Evolutionary conservation across 352 stramenopile genomes (phyloP).

Genomic region (Blastocystis sp.): DNA sequence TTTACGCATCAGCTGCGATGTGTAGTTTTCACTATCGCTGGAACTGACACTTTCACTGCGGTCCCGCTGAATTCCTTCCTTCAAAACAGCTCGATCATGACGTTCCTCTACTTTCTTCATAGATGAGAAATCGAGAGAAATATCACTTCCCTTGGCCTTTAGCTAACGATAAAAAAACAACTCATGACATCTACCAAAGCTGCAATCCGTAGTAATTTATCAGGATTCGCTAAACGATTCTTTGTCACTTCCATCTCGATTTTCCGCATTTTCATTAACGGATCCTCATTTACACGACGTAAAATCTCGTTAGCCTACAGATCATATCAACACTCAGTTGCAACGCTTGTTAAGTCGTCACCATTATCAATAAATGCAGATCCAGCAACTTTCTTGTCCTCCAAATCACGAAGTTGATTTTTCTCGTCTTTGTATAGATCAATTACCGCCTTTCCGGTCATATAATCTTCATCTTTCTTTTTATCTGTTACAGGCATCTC

Average conservation of each 20-base stretch:
- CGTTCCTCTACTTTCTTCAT: neutral
- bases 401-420: slow-evolving; percentile 47
- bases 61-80: neutral
- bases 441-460: slow-evolving; percentile 33
- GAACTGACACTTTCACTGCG: neutral
- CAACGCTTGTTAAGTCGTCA: slow-evolving; percentile 23
- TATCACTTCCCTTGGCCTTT: slow-evolving; percentile 20
- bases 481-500: slow-evolving; percentile 15
- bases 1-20: neutral
- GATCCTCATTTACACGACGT: slow-evolving; percentile 57
- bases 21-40: slow-evolving; percentile 52
- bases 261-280: slow-evolving; percentile 57
- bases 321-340: neutral
- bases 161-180: slow-evolving; percentile 22
- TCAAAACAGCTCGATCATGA: neutral
- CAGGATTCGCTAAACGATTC: slow-evolving; percentile 34
- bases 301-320: slow-evolving; percentile 33
- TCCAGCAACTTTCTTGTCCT: slow-evolving; percentile 53
- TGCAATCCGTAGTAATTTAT: slow-evolving; percentile 38
- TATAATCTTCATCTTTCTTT: slow-evolving; percentile 38
- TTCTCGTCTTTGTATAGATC: slow-evolving; percentile 62
- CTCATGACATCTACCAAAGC: neutral
- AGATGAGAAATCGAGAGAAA: slow-evolving; percentile 53
- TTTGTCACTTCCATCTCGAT: slow-evolving; percentile 50
- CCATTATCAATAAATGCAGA: slow-evolving; percentile 15